Percentiles rank a stretch among this genome's conserved stretches.
Conservation (phyloP, 345 rosid genomes). For the Populus alba region DNA sequence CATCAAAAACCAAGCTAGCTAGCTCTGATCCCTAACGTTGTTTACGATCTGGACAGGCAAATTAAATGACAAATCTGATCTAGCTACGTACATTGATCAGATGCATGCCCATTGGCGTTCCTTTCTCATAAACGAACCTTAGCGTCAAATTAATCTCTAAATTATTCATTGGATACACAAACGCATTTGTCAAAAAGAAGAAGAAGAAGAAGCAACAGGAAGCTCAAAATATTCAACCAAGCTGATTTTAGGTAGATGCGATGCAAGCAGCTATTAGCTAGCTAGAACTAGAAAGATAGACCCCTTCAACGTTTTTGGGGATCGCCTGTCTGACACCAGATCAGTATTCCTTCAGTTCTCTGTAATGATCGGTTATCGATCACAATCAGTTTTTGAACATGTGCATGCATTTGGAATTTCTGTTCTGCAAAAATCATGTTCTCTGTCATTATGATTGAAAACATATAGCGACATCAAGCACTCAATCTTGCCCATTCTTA, state of each 20-base stretch:
- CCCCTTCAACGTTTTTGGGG: neutral
- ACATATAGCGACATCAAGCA: neutral
- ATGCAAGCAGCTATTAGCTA: neutral
- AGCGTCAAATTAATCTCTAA: neutral
- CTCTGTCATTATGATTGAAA: neutral
- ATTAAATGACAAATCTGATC: neutral
- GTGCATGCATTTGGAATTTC: neutral
- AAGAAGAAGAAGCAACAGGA: neutral
- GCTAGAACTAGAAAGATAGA: neutral
- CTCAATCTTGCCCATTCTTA: neutral
- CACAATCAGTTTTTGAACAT: neutral
- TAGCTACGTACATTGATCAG: neutral
- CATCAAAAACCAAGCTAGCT: neutral
- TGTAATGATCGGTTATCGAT: neutral
- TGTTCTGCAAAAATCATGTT: neutral
- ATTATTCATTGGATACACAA: neutral
- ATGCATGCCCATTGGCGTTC: neutral
- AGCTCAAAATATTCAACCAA: neutral
- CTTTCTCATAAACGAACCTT: neutral
- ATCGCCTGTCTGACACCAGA: neutral
- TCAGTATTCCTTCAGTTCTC: neutral
- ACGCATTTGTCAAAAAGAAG: neutral
- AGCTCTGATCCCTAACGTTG: neutral
- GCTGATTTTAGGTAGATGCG: neutral
- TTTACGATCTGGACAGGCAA: neutral